Percentiles rank a stretch among this genome's conserved stretches.
Evolutionary conservation across 495 filamentous ascomycete genomes (phyloP).

Genomic region (Podospora fimiseda): DNA sequence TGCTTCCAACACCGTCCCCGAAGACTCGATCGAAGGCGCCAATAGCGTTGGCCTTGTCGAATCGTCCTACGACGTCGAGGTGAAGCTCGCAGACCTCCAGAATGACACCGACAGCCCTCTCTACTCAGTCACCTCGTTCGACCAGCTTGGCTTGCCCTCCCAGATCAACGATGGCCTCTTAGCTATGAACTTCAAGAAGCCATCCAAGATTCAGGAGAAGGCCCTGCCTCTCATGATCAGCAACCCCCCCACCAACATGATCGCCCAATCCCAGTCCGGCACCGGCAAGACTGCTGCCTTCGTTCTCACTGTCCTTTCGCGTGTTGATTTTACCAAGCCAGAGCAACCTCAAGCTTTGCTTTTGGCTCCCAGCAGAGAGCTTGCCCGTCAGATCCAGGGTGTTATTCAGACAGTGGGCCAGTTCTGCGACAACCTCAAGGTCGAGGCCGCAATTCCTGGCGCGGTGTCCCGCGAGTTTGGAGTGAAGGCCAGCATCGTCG

Average conservation of each 20-base stretch:
- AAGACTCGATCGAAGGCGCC: constrained; percentile 43
- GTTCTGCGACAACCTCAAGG: constrained; percentile 63
- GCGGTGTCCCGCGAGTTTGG: constrained; percentile 54
- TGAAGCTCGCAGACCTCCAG: constrained; percentile 86
- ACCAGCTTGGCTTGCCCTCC: constrained; percentile 67
- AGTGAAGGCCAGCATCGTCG: constrained; percentile 68
- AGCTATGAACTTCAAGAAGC: constrained; percentile 84
- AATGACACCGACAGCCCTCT: constrained; percentile 80
- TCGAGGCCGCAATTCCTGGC: constrained; percentile 74
- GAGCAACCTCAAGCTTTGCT: constrained; percentile 76
- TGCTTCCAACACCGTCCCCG: constrained; percentile 36
- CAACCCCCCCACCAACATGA: constrained; percentile 82
- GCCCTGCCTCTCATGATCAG: constrained; percentile 80
- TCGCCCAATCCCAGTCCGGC: constrained; percentile 96
- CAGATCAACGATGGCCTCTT: constrained; percentile 54
- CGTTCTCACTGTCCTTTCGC: constrained; percentile 80
- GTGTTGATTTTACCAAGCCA: constrained; percentile 64
- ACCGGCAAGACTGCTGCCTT: constrained; percentile 99
- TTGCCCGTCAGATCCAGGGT: constrained; percentile 87
- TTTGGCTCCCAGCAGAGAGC: constrained; percentile 86
- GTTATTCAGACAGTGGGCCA: constrained; percentile 76
- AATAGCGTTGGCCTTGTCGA: constrained; percentile 55
- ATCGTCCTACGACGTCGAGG: constrained; percentile 70
- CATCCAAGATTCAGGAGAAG: constrained; percentile 93
- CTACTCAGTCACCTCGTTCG: constrained; percentile 76